Conservation (phyloP, 352 stramenopile species). For the Phytopythium vexans region DNA sequence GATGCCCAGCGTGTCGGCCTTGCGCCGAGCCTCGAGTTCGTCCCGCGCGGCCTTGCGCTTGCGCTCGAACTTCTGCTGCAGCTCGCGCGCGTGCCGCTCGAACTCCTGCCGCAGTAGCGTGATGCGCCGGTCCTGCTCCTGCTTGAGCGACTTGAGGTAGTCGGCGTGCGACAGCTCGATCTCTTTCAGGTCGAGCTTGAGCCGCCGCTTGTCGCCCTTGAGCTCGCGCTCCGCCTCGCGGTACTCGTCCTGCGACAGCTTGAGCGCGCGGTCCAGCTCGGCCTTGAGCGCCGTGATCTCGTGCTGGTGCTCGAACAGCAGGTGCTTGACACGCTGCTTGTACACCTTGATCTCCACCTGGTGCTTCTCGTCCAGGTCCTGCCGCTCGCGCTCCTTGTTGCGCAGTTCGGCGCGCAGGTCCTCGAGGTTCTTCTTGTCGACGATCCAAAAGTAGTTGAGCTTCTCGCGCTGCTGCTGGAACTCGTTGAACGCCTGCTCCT, state of each 20-base stretch:
- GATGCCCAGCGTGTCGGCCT: constrained; percentile 85
- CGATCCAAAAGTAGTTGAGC: constrained; percentile 97
- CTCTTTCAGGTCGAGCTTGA: constrained; percentile 92
- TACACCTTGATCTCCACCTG: constrained; percentile 96
- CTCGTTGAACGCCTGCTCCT: constrained; percentile 93
- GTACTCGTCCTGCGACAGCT: constrained; percentile 91
- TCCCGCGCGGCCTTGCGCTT: constrained; percentile 83
- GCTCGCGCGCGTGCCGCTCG: constrained; percentile 86
- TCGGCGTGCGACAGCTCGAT: constrained; percentile 91
- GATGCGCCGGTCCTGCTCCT: constrained; percentile 91
- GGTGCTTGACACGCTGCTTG: constrained; percentile 95
- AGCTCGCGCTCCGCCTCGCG: constrained; percentile 81
- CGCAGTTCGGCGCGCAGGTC: constrained; percentile 89
- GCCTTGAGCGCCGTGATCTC: constrained; percentile 86
- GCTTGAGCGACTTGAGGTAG: constrained; percentile 91
- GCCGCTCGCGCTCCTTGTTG: constrained; percentile 94
- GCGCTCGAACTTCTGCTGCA: constrained; percentile 87
- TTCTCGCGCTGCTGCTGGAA: constrained; percentile 95
- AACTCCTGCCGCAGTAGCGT: constrained; percentile 91
- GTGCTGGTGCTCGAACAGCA: constrained; percentile 94
- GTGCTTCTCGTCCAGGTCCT: constrained; percentile 95
- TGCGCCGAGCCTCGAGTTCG: constrained; percentile 74
- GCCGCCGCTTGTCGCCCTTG: constrained; percentile 83
- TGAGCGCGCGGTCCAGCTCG: constrained; percentile 87
- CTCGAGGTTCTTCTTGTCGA: constrained; percentile 96